A percentile compares a stretch with the other conserved stretches of the same genome.
Conservation (phyloP, 1,284 basidiomycete species). For the Coniferiporia weirii region DNA sequence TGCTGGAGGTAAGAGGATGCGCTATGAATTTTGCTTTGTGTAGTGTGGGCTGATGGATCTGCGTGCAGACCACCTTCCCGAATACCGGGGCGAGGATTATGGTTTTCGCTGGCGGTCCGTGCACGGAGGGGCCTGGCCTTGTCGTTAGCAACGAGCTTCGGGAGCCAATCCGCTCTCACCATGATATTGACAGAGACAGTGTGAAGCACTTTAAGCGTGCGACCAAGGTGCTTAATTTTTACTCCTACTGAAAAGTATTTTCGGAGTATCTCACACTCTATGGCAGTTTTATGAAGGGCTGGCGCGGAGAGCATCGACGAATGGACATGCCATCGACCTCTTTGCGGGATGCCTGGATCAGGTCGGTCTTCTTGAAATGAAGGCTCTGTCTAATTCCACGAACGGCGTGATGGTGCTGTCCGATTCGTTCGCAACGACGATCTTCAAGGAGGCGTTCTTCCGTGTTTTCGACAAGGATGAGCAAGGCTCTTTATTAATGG, state of each 20-base stretch:
- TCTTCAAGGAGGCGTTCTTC: constrained; percentile 98
- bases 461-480: constrained; percentile 94
- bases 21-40: neutral
- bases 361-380: constrained; percentile 98
- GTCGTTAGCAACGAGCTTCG: constrained; percentile 95
- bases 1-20: constrained; percentile 55
- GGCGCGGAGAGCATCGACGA: constrained; percentile 90
- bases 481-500: constrained; percentile 91
- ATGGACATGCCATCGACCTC: constrained; percentile 93
- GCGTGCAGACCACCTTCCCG: constrained; percentile 72
- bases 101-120: constrained; percentile 95
- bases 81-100: constrained; percentile 96
- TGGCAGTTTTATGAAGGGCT: constrained; percentile 90
- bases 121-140: constrained; percentile 95
- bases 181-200: constrained; percentile 97
- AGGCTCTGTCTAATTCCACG: constrained; percentile 89
- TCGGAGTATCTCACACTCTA: constrained; percentile 10
- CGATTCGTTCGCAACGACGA: constrained; percentile 96
- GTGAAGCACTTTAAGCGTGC: constrained; percentile 98
- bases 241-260: neutral
- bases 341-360: constrained; percentile 98
- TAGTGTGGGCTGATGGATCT: neutral
- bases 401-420: constrained; percentile 96
- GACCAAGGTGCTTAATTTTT: constrained; percentile 59
- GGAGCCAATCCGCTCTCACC: constrained; percentile 97